Evolutionary conservation across 768 basidiomycete genomes (phyloP).

Genomic region (Ephemerocybe angulata): DNA sequence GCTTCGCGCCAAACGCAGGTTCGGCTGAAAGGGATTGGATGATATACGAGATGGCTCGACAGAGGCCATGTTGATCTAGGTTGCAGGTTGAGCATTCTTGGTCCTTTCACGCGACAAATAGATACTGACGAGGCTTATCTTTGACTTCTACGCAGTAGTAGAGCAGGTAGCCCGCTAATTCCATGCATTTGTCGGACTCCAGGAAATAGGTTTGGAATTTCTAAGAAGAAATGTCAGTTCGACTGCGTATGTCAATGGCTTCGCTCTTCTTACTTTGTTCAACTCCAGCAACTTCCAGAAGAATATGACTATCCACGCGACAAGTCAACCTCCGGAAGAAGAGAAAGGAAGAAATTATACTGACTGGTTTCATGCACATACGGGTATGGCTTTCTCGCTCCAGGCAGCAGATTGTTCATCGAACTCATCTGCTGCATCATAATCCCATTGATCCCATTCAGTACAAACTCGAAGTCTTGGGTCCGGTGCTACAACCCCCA

Average conservation of each 20-base stretch:
- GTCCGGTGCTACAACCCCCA: conserved; percentile 65
- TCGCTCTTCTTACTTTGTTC: conserved; percentile 64
- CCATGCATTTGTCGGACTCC: conserved; percentile 75
- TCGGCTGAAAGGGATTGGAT: conserved; percentile 90
- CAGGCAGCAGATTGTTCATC: conserved; percentile 73
- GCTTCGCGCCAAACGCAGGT: conserved; percentile 64
- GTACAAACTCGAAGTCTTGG: conserved; percentile 83
- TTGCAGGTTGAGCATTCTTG: conserved; percentile 5
- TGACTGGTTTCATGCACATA: conserved; percentile 80
- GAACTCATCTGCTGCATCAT: conserved; percentile 74
- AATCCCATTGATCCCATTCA: conserved; percentile 65
- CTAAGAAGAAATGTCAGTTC: conserved; percentile 37
- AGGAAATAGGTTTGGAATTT: conserved; percentile 85
- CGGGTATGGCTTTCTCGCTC: conserved; percentile 78
- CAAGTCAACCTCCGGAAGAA: conserved; percentile 9
- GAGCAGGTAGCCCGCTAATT: conserved; percentile 74
- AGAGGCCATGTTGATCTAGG: conserved; percentile 85
- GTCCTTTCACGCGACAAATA: neutral
- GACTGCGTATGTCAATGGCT: neutral
- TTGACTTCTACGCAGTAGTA: conserved; percentile 86
- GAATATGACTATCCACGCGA: conserved; percentile 54
- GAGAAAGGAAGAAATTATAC: conserved; percentile 23
- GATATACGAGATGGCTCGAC: conserved; percentile 86
- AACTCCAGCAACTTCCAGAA: conserved; percentile 92
- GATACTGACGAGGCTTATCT: conserved; percentile 79